Percentiles rank a stretch among this genome's conserved stretches.
Evolutionary conservation across 768 basidiomycete genomes (phyloP).

Genomic region (Lactifluus hygrophoroides): DNA sequence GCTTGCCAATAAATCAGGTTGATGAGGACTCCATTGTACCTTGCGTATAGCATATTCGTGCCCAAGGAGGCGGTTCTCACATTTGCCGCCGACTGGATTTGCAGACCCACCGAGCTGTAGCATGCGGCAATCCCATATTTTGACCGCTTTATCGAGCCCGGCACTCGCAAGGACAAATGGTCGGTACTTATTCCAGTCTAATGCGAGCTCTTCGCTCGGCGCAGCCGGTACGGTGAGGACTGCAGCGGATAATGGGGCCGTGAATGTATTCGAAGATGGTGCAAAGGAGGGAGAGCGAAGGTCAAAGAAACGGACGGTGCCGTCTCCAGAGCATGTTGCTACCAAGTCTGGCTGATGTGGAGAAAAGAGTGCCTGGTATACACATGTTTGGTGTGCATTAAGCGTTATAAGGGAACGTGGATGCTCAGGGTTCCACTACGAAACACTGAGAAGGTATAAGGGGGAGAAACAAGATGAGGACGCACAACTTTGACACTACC

Average conservation of each 20-base stretch:
- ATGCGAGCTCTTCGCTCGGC: slow-evolving; percentile 63
- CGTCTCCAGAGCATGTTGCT: slow-evolving; percentile 81
- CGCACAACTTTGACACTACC: slow-evolving; percentile 80
- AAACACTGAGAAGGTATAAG: background rate
- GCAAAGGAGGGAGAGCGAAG: slow-evolving; percentile 56
- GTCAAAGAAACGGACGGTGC: slow-evolving; percentile 78
- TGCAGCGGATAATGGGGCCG: slow-evolving; percentile 58
- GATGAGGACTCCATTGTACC: slow-evolving; percentile 84
- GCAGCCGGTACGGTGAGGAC: slow-evolving; percentile 74
- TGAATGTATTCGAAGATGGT: slow-evolving; percentile 45
- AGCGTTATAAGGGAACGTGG: slow-evolving; percentile 73
- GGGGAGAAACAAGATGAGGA: slow-evolving; percentile 7
- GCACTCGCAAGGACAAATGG: slow-evolving; percentile 69
- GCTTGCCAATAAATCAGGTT: slow-evolving; percentile 58
- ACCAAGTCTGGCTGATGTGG: slow-evolving; percentile 81
- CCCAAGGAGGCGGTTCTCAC: slow-evolving; percentile 62
- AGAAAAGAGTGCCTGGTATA: slow-evolving; percentile 88
- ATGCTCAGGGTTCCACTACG: slow-evolving; percentile 80
- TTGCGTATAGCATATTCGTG: slow-evolving; percentile 89
- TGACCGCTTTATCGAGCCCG: slow-evolving; percentile 68
- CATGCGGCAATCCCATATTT: slow-evolving; percentile 87
- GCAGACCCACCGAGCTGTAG: slow-evolving; percentile 40
- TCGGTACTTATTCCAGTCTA: slow-evolving; percentile 93
- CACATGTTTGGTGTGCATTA: slow-evolving; percentile 75
- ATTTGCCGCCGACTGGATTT: slow-evolving; percentile 57